Percentiles rank a stretch among this genome's conserved stretches.
Conservation (phyloP, 2,329 filamentous ascomycete genomes). For the Monosporascus sp. region DNA sequence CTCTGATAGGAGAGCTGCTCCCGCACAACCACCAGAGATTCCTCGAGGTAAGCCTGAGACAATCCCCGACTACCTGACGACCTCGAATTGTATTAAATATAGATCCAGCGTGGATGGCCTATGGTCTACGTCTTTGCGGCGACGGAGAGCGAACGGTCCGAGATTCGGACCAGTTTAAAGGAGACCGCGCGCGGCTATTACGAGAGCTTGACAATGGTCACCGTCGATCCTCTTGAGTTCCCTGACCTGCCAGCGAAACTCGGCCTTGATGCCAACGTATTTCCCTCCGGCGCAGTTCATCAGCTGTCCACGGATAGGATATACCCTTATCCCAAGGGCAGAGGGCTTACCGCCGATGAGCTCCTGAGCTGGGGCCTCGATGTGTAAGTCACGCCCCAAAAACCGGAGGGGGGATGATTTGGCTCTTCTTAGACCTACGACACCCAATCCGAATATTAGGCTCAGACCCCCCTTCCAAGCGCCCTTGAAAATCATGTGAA, state of each 20-base stretch:
- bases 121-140: slow-evolving; percentile 33
- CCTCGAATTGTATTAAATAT: background rate
- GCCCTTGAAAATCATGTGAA: background rate
- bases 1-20: slow-evolving; percentile 29
- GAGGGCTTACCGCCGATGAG: slow-evolving; percentile 19
- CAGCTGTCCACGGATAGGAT: slow-evolving; percentile 30
- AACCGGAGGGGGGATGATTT: background rate
- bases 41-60: slow-evolving; percentile 26
- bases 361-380: slow-evolving; percentile 32
- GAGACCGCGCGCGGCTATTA: slow-evolving; percentile 29
- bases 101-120: slow-evolving; percentile 26
- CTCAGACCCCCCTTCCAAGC: background rate
- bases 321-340: slow-evolving; percentile 30
- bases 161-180: slow-evolving; percentile 23
- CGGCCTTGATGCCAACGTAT: slow-evolving; percentile 23
- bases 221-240: slow-evolving; percentile 31
- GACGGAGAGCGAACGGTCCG: slow-evolving; percentile 22
- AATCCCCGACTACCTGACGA: background rate
- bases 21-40: slow-evolving; percentile 27
- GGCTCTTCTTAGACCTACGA: too few species aligned
- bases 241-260: slow-evolving; percentile 27
- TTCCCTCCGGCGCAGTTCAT: slow-evolving; percentile 30
- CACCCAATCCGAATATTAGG: too few species aligned
- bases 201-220: slow-evolving; percentile 28
- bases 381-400: slow-evolving; percentile 12